Evolutionary conservation across 2,329 filamentous ascomycete genomes (phyloP).

Genomic region (Aspergillus sp.): DNA sequence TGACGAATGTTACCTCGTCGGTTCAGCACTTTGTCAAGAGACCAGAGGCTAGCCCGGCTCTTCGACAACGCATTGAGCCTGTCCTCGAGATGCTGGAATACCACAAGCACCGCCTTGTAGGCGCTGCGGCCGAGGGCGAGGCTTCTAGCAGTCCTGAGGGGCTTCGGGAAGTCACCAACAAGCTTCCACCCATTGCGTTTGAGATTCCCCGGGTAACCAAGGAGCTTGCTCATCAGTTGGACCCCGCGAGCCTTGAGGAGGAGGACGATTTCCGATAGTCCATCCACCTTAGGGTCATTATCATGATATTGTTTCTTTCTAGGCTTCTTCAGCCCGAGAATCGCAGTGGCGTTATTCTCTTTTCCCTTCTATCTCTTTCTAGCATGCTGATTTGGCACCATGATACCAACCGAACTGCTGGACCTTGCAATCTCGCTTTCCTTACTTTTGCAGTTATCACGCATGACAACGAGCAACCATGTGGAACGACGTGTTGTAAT

Average conservation of each 20-base stretch:
- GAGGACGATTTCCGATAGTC: conserved; percentile 45
- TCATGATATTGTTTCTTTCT: conserved; percentile 6
- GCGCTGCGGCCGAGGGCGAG: conserved; percentile 63
- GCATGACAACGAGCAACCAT: conserved; percentile 30
- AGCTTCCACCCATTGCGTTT: conserved; percentile 80
- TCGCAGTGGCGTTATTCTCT: background rate
- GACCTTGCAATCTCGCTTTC: conserved; percentile 12
- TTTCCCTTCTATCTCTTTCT: conserved; percentile 9
- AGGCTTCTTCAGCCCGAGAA: background rate
- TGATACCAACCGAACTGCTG: conserved; percentile 12
- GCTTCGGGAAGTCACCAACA: conserved; percentile 63
- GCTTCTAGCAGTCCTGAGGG: conserved; percentile 59
- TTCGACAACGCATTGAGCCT: conserved; percentile 50
- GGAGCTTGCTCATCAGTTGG: conserved; percentile 62
- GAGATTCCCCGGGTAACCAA: conserved; percentile 81
- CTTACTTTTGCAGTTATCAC: conserved; percentile 23
- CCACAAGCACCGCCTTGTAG: conserved; percentile 66
- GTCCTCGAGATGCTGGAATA: conserved; percentile 54
- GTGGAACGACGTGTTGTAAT: conserved; percentile 28
- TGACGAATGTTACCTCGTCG: conserved; percentile 68
- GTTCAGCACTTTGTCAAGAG: conserved; percentile 60
- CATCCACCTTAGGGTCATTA: background rate
- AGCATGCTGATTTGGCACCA: conserved; percentile 14
- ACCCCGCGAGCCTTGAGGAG: conserved; percentile 40
- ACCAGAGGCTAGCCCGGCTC: conserved; percentile 49